Evolutionary conservation across 805 yeast genomes (phyloP).

Genomic region (Wickerhamomyces alni): DNA sequence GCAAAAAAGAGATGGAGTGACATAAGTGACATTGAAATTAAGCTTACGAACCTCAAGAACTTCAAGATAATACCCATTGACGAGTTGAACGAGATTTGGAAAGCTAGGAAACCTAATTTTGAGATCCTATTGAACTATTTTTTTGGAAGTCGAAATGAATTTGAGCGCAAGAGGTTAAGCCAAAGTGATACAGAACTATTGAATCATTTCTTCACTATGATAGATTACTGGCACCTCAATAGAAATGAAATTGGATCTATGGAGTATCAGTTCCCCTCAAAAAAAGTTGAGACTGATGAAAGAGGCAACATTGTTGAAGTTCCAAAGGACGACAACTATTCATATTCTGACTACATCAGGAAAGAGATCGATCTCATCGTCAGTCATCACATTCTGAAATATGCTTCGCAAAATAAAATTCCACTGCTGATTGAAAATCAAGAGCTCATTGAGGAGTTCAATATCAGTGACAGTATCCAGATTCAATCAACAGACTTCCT

Average conservation of each 20-base stretch:
- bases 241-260: slow-evolving; percentile 6
- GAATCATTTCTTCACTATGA: slow-evolving; percentile 4
- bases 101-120: slow-evolving; percentile 5
- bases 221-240: slow-evolving; percentile 7
- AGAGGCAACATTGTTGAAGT: not conserved
- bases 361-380: slow-evolving; percentile 7
- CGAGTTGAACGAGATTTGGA: slow-evolving; percentile 11
- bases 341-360: slow-evolving; percentile 4
- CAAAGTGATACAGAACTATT: not conserved
- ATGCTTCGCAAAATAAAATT: not conserved
- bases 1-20: slow-evolving; percentile 4
- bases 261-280: slow-evolving; percentile 7
- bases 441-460: slow-evolving; percentile 1
- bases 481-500: slow-evolving; percentile 6
- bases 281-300: not conserved
- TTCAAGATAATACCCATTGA: slow-evolving; percentile 5
- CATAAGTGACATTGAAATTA: not conserved
- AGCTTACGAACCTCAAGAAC: slow-evolving; percentile 2
- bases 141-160: not conserved
- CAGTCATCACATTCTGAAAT: slow-evolving; percentile 5
- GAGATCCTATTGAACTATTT: slow-evolving; percentile 4
- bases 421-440: slow-evolving; percentile 4
- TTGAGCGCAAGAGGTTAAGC: not conserved
- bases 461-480: slow-evolving; percentile 5
- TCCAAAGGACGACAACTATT: not conserved